These are phyloP conservation scores for Cocos nucifera DNA, from an alignment of 176 grass and related monocot species.

Conservation along the genomic window DNA sequence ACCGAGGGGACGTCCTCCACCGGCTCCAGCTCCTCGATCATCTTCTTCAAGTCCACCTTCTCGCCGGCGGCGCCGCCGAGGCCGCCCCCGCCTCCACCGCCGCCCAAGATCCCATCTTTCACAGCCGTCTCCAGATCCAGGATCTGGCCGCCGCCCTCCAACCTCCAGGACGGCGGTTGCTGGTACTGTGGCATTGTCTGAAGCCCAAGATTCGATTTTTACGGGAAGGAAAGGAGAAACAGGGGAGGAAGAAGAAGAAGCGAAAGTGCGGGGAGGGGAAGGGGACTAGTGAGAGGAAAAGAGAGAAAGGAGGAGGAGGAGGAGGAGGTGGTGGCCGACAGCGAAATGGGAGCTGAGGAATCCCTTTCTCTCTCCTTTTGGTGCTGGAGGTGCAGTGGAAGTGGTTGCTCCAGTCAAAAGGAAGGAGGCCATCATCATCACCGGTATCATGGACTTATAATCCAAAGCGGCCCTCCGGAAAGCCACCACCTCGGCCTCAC, in stretches of 20 bases:
- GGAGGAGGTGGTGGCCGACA: constrained; percentile 9
- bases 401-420: constrained; percentile 16
- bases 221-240: constrained; percentile 3
- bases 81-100: constrained; percentile 26
- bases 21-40: constrained; percentile 93
- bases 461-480: too few species aligned
- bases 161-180: constrained; percentile 26
- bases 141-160: constrained; percentile 72
- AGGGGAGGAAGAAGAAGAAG: neutral
- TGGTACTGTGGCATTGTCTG: constrained; percentile 78
- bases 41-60: constrained; percentile 54
- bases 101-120: constrained; percentile 82
- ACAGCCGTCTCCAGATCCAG: constrained; percentile 94
- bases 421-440: constrained; percentile 4
- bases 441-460: constrained; percentile 11
- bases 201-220: constrained; percentile 1
- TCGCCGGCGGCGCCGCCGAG: constrained; percentile 14
- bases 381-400: constrained; percentile 8
- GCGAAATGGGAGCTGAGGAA: constrained; percentile 34
- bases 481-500: constrained; percentile 5
- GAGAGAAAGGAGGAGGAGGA: neutral
- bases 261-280: constrained; percentile 6
- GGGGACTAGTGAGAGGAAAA: constrained; percentile 4
- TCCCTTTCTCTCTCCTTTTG: constrained; percentile 44
- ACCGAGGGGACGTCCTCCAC: constrained; percentile 67